A percentile compares a stretch with the other conserved stretches of the same genome.
phyloP scores from a whole-genome alignment of 345 rosid genomes.

The Eucalyptus viminalis region DNA sequence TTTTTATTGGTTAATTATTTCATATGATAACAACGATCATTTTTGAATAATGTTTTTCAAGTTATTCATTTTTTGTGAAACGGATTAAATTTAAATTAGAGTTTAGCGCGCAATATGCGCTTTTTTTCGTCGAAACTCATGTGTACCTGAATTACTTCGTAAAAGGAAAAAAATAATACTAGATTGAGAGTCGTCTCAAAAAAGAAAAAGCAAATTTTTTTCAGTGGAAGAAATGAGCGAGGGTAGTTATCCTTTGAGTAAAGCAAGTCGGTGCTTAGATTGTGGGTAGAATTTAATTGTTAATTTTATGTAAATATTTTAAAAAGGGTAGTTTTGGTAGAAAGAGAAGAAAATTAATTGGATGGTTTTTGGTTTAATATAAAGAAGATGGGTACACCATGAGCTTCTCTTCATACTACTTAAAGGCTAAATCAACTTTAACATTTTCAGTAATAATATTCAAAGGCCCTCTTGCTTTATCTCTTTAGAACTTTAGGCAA shows the following conservation, averaged over 20 bases:
- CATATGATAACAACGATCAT: not conserved
- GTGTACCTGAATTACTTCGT: not conserved
- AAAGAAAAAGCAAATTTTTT: not conserved
- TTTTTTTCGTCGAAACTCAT: fast-evolving
- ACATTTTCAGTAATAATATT: not conserved
- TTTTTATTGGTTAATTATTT: not conserved
- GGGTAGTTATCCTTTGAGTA: not conserved
- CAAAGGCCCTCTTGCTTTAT: not conserved
- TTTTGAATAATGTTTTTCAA: not conserved
- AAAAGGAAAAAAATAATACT: not conserved
- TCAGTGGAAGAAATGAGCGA: not conserved
- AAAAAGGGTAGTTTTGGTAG: not conserved
- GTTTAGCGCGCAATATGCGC: not conserved
- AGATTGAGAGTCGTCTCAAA: not conserved
- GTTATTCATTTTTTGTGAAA: not conserved
- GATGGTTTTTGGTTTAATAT: not conserved
- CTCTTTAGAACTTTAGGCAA: not conserved
- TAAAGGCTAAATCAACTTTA: not conserved
- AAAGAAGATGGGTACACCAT: not conserved
- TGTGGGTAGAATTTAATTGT: not conserved
- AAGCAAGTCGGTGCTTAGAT: not conserved
- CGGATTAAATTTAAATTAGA: not conserved
- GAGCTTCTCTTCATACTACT: not conserved
- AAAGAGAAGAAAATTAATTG: not conserved
- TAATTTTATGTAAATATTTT: not conserved